Percentiles rank a stretch among this genome's conserved stretches.
These are phyloP conservation scores for Eucalyptus tenuipes DNA, from an alignment of 345 rosid species.

Conservation along the genomic window DNA sequence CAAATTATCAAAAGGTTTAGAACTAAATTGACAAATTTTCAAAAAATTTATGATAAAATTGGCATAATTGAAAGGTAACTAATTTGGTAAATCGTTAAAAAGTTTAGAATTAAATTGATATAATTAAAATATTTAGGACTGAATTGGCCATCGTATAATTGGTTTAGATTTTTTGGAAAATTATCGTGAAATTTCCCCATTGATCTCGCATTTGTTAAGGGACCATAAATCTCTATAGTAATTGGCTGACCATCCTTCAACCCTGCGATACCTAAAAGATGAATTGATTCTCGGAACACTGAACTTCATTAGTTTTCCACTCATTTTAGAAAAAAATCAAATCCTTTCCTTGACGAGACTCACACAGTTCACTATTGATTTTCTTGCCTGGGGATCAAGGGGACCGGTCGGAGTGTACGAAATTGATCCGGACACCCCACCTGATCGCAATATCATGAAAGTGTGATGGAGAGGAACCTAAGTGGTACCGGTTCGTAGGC, in stretches of 20 bases:
- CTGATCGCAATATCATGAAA: not conserved
- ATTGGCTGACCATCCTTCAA: not conserved
- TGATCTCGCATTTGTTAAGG: not conserved
- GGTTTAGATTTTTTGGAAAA: not conserved
- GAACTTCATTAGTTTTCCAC: not conserved
- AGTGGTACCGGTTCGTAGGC: not conserved
- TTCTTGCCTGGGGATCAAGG: not conserved
- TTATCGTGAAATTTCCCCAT: not conserved
- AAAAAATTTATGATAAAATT: not conserved
- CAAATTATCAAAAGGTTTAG: accelerated
- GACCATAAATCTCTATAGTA: not conserved
- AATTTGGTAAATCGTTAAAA: too few relatives aligned
- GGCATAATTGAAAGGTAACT: too few relatives aligned
- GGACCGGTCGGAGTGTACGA: not conserved
- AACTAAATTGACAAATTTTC: not conserved
- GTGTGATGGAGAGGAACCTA: not conserved
- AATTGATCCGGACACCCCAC: not conserved
- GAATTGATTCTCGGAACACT: not conserved
- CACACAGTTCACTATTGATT: not conserved
- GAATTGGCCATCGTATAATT: accelerated
- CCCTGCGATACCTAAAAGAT: not conserved
- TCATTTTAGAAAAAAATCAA: not conserved
- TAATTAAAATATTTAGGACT: not conserved
- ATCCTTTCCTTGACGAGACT: not conserved
- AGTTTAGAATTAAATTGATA: not conserved